These are phyloP conservation scores for Theileria annulata DNA, from an alignment of 169 alveolate species.

Conservation along the genomic window DNA sequence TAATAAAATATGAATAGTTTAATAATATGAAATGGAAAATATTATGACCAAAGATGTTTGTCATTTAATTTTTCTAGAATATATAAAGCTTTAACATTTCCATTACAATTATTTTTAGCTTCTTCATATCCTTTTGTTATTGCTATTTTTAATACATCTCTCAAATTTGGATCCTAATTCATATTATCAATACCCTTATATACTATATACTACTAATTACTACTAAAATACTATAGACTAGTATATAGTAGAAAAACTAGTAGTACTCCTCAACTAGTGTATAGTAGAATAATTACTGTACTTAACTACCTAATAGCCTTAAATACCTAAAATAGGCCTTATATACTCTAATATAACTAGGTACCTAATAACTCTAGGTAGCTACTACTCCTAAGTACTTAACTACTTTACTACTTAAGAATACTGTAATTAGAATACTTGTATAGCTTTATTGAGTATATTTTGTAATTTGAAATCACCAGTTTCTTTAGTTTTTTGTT, in stretches of 20 bases:
- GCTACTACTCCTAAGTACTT: background rate
- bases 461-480: conserved; percentile 21
- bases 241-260: no score
- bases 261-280: no score
- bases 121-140: conserved; percentile 39
- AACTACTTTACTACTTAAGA: no score
- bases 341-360: no score
- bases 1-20: background rate
- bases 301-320: no score
- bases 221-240: no score
- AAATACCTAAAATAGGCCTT: no score
- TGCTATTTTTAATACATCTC: conserved; percentile 38
- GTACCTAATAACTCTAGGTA: no score
- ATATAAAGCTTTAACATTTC: conserved; percentile 27
- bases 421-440: conserved; percentile 18
- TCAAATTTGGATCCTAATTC: conserved; percentile 40
- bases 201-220: background rate
- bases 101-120: conserved; percentile 22
- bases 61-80: conserved; percentile 59
- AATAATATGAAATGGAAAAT: background rate
- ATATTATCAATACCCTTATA: background rate
- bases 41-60: conserved; percentile 15
- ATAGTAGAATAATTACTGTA: no score
- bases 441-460: conserved; percentile 30
- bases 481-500: conserved; percentile 20